Evolutionary conservation across 208 protist species (phyloP), one percentile per base, ranked within the genome.

Genomic region (Paratrypanosoma confusum): DNA sequence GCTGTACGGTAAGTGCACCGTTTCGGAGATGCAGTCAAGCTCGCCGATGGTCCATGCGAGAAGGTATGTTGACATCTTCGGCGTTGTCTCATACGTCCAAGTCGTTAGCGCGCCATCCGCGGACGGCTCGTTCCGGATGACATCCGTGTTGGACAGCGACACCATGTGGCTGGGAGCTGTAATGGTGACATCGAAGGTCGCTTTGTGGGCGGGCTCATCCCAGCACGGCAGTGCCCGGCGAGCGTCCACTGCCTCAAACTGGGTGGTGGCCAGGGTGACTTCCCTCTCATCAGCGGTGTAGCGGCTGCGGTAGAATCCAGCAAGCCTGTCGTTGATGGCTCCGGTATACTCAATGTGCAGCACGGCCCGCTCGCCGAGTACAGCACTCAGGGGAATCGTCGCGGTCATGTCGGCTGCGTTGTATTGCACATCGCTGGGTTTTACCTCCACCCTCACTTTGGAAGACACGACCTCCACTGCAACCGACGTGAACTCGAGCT

Each of bases 21-120:
- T 60, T 11, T 54, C 67, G 16, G 41, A 5, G 31, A 83, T 68
- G 38, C 7, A 66, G 25, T 81, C 64, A 35, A 96, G 88, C 45
- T 96, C 71, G 39, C 85, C 81, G 36, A 98, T 67, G 10, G 84
- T 58, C 49, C 91, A 93, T n/a, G 93, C 93, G 35, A 99, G 48
- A 0, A 99, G 73, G 59, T 99, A 99, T 2, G 94, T 97, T 13
- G 78, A 90, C 90, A 98, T 98, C 10, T 45, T 49, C 4, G 86
- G 88, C 1, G 85, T 81, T 1, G 61, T 61, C 2, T 69, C 52
- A 59, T 96, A 98, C 31, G 42, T 39, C 26, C 73, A 71, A 23
- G 31, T 21, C 25, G 45, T 75, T 24, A 60, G 38, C 14, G 23
- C 44, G 23, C 22, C 45, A 27, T 40, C 45, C 49, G 6, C 41